These are phyloP conservation scores for Licmophora abbreviata DNA, from an alignment of 108 stramenopile genomes.

Conservation along the genomic window DNA sequence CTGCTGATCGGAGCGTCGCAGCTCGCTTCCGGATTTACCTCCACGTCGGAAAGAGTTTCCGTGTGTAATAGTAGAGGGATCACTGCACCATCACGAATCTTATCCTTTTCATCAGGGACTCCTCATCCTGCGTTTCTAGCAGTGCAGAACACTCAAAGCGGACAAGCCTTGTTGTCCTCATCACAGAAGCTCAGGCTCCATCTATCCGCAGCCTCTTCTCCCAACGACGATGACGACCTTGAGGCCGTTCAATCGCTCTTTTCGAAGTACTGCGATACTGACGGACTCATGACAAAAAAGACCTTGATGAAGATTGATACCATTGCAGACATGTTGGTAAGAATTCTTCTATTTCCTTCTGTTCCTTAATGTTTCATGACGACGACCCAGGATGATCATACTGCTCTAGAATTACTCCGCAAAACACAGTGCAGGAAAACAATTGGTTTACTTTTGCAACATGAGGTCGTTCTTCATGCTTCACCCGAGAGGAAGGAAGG, in stretches of 20 bases:
- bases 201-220: no score
- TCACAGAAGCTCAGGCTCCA: no score
- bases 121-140: no score
- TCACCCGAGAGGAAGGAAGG: not conserved
- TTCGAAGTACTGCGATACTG: conserved; percentile 36
- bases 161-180: no score
- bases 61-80: no score
- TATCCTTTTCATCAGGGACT: no score
- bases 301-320: conserved; percentile 32
- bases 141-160: no score
- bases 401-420: conserved; percentile 53
- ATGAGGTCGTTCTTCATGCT: not conserved
- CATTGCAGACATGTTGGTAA: conserved; percentile 56
- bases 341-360: conserved; percentile 6
- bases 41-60: no score
- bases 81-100: no score
- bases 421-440: conserved; percentile 30
- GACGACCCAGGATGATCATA: conserved; percentile 25
- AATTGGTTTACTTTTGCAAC: not conserved
- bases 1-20: no score
- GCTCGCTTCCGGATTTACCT: no score
- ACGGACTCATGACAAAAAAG: conserved; percentile 40
- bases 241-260: conserved; percentile 37
- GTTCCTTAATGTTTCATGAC: not conserved
- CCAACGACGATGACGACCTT: conserved; percentile 7